A percentile compares a stretch with the other conserved stretches of the same genome.
Evolutionary conservation across 257 asterid genomes (phyloP).

Genomic region (Nicotiana undulata): DNA sequence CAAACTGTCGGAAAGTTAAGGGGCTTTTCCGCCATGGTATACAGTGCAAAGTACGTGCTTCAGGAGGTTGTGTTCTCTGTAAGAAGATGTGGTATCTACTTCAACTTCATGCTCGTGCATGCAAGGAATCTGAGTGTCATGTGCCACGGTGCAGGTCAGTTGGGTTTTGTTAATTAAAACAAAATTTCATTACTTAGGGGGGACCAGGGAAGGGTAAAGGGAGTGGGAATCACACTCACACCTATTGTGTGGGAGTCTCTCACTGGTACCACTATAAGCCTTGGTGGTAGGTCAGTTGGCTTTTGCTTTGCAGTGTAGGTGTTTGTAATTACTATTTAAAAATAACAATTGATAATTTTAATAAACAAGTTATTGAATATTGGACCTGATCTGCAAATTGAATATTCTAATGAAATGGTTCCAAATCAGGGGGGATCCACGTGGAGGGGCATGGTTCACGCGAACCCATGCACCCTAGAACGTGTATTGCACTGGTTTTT

Average conservation of each 20-base stretch:
- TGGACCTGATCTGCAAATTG: neutral
- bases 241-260: neutral
- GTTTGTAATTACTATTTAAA: neutral
- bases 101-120: slow-evolving; percentile 95
- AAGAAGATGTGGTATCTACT: slow-evolving; percentile 99
- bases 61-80: slow-evolving; percentile 90
- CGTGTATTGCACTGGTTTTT: no score
- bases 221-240: neutral
- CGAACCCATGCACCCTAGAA: no score
- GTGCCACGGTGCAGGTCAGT: slow-evolving; percentile 99
- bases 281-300: slow-evolving; percentile 53
- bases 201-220: neutral
- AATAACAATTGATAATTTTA: neutral
- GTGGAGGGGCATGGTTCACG: no score
- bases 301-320: neutral
- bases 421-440: no score
- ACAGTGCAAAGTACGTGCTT: slow-evolving; percentile 71
- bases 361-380: neutral
- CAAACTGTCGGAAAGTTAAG: slow-evolving; percentile 90
- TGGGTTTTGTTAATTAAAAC: neutral
- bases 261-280: neutral
- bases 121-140: slow-evolving; percentile 83
- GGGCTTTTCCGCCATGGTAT: slow-evolving; percentile 97
- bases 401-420: neutral
- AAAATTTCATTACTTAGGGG: neutral